Evolutionary conservation across 257 asterid species (phyloP).

Genomic region (Craterostigma plantagineum): DNA sequence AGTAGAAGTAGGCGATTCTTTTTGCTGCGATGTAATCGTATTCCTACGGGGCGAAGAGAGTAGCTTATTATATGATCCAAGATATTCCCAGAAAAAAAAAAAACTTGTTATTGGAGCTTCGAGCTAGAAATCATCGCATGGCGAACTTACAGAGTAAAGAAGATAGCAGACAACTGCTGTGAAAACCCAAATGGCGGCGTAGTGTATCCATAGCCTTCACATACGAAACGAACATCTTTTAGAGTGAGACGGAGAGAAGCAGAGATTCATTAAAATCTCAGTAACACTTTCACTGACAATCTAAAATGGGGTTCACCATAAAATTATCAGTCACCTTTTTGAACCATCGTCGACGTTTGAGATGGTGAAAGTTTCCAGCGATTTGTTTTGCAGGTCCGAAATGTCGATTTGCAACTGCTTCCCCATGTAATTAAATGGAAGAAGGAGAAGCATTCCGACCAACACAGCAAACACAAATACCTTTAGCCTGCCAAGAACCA

Average conservation of each 20-base stretch:
- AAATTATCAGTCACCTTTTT: conserved; percentile 66
- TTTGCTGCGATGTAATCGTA: conserved; percentile 55
- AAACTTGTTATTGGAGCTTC: too few species aligned
- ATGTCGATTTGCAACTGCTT: conserved; percentile 62
- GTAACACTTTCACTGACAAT: too few species aligned
- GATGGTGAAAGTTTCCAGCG: conserved; percentile 77
- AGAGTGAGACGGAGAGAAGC: too few species aligned
- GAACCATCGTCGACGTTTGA: conserved; percentile 92
- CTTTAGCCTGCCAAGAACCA: conserved; percentile 49
- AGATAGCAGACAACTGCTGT: conserved; percentile 90
- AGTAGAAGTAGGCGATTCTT: conserved; percentile 51
- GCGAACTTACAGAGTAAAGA: conserved; percentile 82
- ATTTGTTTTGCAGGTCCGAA: conserved; percentile 51
- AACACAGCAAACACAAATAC: conserved; percentile 60
- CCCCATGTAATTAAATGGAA: conserved; percentile 93
- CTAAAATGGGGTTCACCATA: too few species aligned
- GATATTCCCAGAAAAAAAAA: too few species aligned
- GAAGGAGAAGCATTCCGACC: conserved; percentile 63
- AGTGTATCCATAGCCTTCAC: conserved; percentile 95
- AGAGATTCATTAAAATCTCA: too few species aligned
- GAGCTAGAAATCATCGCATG: too few species aligned
- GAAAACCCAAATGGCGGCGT: conserved; percentile 69
- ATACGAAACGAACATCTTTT: too few species aligned
- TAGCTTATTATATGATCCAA: conserved; percentile 5
- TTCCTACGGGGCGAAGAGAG: conserved; percentile 46